Base-by-base conservation (phyloP, 257 asterid genomes). In the Nemophila menziesii region DNA sequence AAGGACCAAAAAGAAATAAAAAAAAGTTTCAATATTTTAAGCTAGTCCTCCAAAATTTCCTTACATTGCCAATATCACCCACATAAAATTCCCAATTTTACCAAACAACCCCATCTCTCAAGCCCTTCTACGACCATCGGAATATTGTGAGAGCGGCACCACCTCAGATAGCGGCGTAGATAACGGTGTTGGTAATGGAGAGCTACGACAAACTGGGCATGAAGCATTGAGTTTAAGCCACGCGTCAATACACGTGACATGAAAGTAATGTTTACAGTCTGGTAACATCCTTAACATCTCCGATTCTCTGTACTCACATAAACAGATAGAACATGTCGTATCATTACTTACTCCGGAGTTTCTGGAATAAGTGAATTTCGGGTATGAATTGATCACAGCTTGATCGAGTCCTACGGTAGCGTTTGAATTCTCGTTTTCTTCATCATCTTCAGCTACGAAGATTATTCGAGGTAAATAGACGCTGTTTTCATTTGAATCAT, bases 101-200 rank as follows among this genome's bases (percentile, higher is more conserved):
- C 8, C 8, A 43, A 13, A 18, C 19, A 6, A 21, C 9, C 2
- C 33, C 18, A n/a, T n/a, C 33, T 21, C 2, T 75, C 67, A 73
- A 2, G 54, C 56, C 27, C 89, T 65, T 68, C 98, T 46, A 79
- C 96, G 79, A 26, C 96, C 96, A 43, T 74, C 96, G 47, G 94
- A 56, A 58, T 68, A 89, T 43, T 72, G 98, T 2, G 98, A 81
- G 1, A 90, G 93, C 54, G 98, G 98, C 63, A 85, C 94, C 55
- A 85, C 98, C 69, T 90, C 98, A 63, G 84, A 84, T 70, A 90
- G 18, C 62, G 96, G 96, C 57, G 96, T 89, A 1, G 96, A 74
- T 18, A 89, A 55, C 47, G 98, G 98, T 49, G 98, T 89, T 7
- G 94, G 94, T 39, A 90, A 70, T 61, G 96, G 99, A 13, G 99